Base-by-base conservation (phyloP, 768 basidiomycete genomes). In the Pleurotus citrinopileatus region DNA sequence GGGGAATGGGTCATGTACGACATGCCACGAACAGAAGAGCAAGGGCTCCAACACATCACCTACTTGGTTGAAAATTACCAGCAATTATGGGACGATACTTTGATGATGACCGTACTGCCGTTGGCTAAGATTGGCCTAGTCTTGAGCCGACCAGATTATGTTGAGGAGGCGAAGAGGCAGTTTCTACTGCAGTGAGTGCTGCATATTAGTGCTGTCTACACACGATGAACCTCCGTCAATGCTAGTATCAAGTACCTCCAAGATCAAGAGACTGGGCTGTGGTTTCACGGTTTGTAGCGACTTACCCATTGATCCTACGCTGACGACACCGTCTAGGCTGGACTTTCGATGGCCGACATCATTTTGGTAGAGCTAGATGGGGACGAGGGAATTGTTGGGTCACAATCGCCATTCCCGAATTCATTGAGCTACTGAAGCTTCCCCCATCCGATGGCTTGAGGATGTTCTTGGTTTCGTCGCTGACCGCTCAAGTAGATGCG, bases 21-120 rank as follows among this genome's bases (percentile, higher is more conserved):
- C 25, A 71, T 75, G 68, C 75, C 75, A 7, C 63, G 75, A 19
- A 77, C 73, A 4, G 69, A 78, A 55, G 77, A 77, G 57, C 72
- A 68, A 3, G 73, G 75, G 42, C 63, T 79, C 34, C 78, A 79
- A 58, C 79, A 80, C 56, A 77, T 74, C 53, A 79, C 77, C 10
- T 77, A 74, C 60, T 62, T 71, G 25, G 65, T 63, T 20, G 65
- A 67, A 38, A 73, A 80, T 61, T 46, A 68, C 57, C 72, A 79
- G 54, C 78, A 81, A 55, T 61, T 80, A 4, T 80, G 80, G 80
- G 79, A 82, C 61, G 81, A 83, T 62, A 82, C 80, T 2, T 64
- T 81, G 55, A 80, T 81, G 78, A 82, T 82, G 79, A 69, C 72
- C 22, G 79, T 82, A 12, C 67, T 82, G n/a, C 80, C 81, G 8